phyloP scores from a whole-genome alignment of 768 basidiomycete genomes.

The Heimioporus sp. region DNA sequence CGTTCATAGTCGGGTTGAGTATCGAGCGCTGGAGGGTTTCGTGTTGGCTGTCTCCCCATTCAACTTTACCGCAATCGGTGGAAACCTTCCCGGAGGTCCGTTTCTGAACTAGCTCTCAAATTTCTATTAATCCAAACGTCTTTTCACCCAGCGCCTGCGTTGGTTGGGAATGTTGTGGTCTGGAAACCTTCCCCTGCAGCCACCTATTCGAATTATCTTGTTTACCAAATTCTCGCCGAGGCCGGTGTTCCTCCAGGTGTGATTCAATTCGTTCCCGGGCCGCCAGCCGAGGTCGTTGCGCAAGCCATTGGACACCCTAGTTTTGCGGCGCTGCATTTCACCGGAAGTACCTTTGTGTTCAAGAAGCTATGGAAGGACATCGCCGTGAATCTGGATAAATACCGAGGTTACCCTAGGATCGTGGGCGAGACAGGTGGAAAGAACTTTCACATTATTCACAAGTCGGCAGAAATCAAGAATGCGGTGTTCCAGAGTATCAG shows the following conservation, averaged over 20 bases:
- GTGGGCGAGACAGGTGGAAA: slow-evolving; percentile 99
- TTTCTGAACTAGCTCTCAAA: background rate
- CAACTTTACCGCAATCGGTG: slow-evolving; percentile 98
- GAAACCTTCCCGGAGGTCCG: slow-evolving; percentile 78
- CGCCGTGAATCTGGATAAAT: slow-evolving; percentile 80
- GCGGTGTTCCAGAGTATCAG: slow-evolving; percentile 89
- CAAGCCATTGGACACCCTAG: slow-evolving; percentile 75
- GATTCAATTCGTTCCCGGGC: slow-evolving; percentile 95
- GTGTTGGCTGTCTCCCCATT: slow-evolving; percentile 97
- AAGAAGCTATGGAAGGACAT: slow-evolving; percentile 97
- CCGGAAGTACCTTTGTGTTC: slow-evolving; percentile 93
- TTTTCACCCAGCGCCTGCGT: slow-evolving; percentile 63
- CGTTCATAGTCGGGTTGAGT: slow-evolving; percentile 79
- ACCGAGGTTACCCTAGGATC: slow-evolving; percentile 88
- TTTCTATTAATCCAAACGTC: background rate
- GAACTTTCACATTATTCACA: slow-evolving; percentile 95
- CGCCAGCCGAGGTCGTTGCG: slow-evolving; percentile 79
- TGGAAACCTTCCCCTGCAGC: slow-evolving; percentile 99
- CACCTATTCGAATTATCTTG: slow-evolving; percentile 91
- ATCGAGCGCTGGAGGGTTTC: slow-evolving; percentile 97
- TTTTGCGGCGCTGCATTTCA: slow-evolving; percentile 94
- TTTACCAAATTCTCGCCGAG: slow-evolving; percentile 88
- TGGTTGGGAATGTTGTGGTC: slow-evolving; percentile 91
- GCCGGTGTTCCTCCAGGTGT: slow-evolving; percentile 93
- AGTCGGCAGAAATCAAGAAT: slow-evolving; percentile 81